Evolutionary conservation across 148 eudicot species (phyloP).

Genomic region (Bassia scoparia): DNA sequence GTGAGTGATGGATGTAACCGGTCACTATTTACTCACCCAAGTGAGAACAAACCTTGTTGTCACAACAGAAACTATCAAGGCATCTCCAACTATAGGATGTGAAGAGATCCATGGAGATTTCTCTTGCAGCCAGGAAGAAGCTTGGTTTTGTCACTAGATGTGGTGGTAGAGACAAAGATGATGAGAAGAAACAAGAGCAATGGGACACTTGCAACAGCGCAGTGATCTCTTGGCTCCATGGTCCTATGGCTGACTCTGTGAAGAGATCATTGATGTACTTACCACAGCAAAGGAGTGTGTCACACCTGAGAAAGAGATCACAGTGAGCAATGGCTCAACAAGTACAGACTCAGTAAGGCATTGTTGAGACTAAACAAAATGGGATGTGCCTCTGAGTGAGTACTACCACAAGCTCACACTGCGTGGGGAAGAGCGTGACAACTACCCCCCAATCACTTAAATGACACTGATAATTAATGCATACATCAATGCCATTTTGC

Average conservation of each 20-base stretch:
- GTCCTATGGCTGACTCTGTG: not conserved
- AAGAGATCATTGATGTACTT: too few species aligned
- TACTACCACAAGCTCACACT: not conserved
- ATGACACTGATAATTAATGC: not conserved
- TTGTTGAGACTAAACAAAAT: not conserved
- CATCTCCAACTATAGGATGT: not conserved
- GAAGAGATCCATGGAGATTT: too few species aligned
- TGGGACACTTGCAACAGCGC: not conserved
- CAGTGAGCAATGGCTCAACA: not conserved
- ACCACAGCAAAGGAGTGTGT: too few species aligned
- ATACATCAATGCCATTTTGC: not conserved
- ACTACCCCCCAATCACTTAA: not conserved
- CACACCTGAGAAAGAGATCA: not conserved
- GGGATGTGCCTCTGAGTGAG: not conserved
- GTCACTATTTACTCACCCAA: too few species aligned
- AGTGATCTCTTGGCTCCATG: too few species aligned
- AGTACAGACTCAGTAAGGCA: not conserved
- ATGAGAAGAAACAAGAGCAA: not conserved
- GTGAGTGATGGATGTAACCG: too few species aligned
- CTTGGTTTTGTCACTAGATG: not conserved
- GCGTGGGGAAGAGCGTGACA: not conserved
- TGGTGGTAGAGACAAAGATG: not conserved
- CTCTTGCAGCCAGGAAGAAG: too few species aligned
- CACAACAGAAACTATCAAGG: not conserved
- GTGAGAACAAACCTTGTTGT: not conserved